phyloP scores from a whole-genome alignment of 2,329 filamentous ascomycete species.

The Fusarium nurragi region DNA sequence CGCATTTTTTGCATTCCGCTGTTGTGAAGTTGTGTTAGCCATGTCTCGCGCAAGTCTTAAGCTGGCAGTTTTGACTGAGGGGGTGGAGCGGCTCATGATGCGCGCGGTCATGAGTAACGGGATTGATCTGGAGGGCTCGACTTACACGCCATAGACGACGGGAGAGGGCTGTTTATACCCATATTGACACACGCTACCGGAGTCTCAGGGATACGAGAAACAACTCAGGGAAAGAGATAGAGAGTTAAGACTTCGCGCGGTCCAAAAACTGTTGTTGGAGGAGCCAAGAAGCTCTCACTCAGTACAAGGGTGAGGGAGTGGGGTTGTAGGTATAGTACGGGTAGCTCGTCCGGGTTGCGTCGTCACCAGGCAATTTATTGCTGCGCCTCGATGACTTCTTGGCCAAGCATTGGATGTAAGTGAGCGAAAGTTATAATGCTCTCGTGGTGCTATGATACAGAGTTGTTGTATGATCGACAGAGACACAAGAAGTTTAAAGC shows the following conservation, averaged over 20 bases:
- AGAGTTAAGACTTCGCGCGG: not conserved
- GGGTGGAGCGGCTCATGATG: conserved; percentile 34
- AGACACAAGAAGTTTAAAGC: not conserved
- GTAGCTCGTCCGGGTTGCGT: conserved; percentile 22
- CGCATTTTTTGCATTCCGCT: conserved; percentile 98
- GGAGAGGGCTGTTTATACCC: conserved; percentile 74
- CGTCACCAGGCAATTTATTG: conserved; percentile 33
- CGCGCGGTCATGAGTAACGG: conserved; percentile 31
- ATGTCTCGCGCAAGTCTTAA: conserved; percentile 8
- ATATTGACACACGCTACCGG: conserved; percentile 50
- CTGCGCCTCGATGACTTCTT: conserved; percentile 33
- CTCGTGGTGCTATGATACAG: conserved; percentile 5
- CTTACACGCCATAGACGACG: conserved; percentile 75
- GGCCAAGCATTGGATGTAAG: conserved; percentile 15
- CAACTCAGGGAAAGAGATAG: not conserved
- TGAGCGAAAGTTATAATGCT: conserved; percentile 2
- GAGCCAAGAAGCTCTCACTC: conserved; percentile 31
- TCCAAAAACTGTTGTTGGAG: conserved; percentile 20
- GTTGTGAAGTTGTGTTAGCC: conserved; percentile 34
- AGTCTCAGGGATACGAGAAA: not conserved
- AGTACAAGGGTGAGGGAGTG: conserved; percentile 27
- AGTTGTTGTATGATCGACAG: conserved; percentile 6
- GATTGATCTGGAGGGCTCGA: conserved; percentile 38
- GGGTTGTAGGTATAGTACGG: conserved; percentile 28
- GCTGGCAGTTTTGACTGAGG: conserved; percentile 13